Evolutionary conservation across 495 filamentous ascomycete genomes (phyloP).

Genomic region (Talaromyces adpressus): DNA sequence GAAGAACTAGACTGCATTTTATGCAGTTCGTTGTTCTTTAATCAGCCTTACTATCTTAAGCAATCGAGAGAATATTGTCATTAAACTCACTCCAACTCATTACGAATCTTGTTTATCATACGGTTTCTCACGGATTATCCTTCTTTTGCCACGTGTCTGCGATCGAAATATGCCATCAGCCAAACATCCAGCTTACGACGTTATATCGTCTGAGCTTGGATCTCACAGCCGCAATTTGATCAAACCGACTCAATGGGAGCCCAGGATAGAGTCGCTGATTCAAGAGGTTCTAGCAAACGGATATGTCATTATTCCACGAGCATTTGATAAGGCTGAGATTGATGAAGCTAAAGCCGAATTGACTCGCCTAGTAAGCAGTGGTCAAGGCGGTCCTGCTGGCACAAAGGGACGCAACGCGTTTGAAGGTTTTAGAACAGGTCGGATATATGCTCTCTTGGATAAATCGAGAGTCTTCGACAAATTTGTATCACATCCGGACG

Average conservation of each 20-base stretch:
- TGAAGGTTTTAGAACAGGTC: neutral
- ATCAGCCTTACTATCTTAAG: neutral
- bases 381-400: conserved; percentile 1
- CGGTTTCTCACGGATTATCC: neutral
- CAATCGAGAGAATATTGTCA: neutral
- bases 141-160: neutral
- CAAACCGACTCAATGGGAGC: neutral
- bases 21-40: neutral
- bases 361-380: neutral
- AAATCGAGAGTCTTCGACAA: conserved; percentile 5
- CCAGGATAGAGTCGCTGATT: neutral
- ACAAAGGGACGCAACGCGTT: conserved; percentile 1
- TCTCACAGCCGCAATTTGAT: neutral
- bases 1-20: neutral
- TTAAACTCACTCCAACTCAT: neutral
- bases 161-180: neutral
- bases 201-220: neutral
- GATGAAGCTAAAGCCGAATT: neutral
- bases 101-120: neutral
- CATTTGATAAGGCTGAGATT: neutral
- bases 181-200: conserved; percentile 1
- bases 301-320: neutral
- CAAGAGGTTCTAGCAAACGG: neutral
- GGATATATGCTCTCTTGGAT: conserved; percentile 6
- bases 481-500: conserved; percentile 1